Evolutionary conservation across 176 grass and related monocot genomes (phyloP).

Genomic region (Poa pratensis): DNA sequence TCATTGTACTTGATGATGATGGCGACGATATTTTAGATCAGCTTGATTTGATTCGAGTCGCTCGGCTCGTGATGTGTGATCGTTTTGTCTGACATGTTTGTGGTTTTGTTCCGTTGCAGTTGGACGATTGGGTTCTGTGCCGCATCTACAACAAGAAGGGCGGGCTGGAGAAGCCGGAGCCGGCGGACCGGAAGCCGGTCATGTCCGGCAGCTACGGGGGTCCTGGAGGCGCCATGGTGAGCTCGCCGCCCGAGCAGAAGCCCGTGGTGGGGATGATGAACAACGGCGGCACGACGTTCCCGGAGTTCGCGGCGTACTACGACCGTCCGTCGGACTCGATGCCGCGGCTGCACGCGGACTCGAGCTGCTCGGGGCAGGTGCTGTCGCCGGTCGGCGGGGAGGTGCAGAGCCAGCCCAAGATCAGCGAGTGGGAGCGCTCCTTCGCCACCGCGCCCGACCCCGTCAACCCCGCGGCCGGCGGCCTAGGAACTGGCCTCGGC

Average conservation of each 20-base stretch:
- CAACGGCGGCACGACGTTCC: slow-evolving; percentile 26
- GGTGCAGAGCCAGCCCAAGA: slow-evolving; percentile 96
- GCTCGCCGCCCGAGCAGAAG: slow-evolving; percentile 74
- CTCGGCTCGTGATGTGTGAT: background rate
- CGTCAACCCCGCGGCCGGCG: slow-evolving; percentile 47
- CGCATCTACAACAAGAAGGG: slow-evolving; percentile 99
- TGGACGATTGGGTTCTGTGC: slow-evolving; percentile 97
- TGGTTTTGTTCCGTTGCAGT: slow-evolving; percentile 41
- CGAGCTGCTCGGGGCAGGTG: slow-evolving; percentile 94
- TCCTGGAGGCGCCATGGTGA: background rate
- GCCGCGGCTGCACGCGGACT: slow-evolving; percentile 91
- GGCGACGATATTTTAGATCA: background rate
- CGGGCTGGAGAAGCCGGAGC: slow-evolving; percentile 46
- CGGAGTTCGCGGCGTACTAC: slow-evolving; percentile 70
- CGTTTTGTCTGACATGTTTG: background rate
- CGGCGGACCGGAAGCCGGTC: slow-evolving; percentile 42
- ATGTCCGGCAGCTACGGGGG: background rate
- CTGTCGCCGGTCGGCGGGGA: slow-evolving; percentile 79
- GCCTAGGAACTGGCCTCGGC: background rate
- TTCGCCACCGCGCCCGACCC: slow-evolving; percentile 45
- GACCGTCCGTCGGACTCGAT: slow-evolving; percentile 85
- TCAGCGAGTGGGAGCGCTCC: slow-evolving; percentile 86
- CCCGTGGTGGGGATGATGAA: slow-evolving; percentile 21
- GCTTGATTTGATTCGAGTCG: background rate
- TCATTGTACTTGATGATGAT: background rate